These are phyloP conservation scores for Stemphylium lycopersici DNA, from an alignment of 2,329 filamentous ascomycete genomes.

Conservation along the genomic window DNA sequence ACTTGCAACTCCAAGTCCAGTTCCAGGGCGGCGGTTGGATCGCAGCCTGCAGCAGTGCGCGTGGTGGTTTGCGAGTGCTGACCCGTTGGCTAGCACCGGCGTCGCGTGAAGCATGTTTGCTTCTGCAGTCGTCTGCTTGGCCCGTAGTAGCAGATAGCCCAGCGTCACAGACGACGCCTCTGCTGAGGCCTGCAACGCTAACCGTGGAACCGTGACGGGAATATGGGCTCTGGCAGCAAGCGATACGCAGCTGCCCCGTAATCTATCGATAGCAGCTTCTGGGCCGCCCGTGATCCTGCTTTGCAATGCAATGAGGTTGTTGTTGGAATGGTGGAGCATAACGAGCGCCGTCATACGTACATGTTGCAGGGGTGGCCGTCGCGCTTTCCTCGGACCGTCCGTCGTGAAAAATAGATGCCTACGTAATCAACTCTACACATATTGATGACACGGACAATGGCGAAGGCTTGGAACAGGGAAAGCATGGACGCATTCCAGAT, in stretches of 20 bases:
- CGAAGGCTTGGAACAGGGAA: background rate
- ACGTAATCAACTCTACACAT: constrained; percentile 22
- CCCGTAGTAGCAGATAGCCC: constrained; percentile 13
- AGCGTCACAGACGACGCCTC: constrained; percentile 23
- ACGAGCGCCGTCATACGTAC: constrained; percentile 16
- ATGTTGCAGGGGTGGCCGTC: constrained; percentile 9
- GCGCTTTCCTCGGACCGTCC: constrained; percentile 13
- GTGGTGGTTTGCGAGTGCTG: constrained; percentile 24
- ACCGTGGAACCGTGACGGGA: constrained; percentile 40
- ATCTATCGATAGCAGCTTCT: constrained; percentile 29
- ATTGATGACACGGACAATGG: constrained; percentile 5
- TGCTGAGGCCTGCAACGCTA: constrained; percentile 34
- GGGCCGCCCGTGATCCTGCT: constrained; percentile 33
- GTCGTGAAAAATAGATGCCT: constrained; percentile 12
- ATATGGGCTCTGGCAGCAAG: constrained; percentile 32
- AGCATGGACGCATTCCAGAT: constrained; percentile 11
- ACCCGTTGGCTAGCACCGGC: constrained; percentile 23
- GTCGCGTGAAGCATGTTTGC: constrained; percentile 30
- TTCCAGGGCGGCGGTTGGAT: constrained; percentile 1
- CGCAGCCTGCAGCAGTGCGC: constrained; percentile 9
- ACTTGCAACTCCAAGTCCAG: constrained; percentile 10
- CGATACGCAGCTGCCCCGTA: constrained; percentile 26
- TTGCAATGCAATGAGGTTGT: constrained; percentile 18
- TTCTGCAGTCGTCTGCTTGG: constrained; percentile 38
- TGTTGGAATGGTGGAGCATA: constrained; percentile 20